These are phyloP conservation scores for Elymus sibiricus DNA, from an alignment of 176 grass and related monocot species.

Conservation along the genomic window DNA sequence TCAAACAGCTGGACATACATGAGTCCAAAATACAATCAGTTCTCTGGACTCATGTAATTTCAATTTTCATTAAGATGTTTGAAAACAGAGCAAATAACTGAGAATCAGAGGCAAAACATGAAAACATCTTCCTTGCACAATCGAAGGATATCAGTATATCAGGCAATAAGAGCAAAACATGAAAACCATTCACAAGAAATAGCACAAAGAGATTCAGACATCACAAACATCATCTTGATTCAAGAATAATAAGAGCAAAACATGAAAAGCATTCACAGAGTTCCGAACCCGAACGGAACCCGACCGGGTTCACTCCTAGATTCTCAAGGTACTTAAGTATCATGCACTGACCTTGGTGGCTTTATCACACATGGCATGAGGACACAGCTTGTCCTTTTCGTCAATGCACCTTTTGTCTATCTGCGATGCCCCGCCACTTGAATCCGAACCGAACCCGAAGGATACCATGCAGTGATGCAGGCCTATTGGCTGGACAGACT, in stretches of 20 bases:
- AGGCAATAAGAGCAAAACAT: not conserved
- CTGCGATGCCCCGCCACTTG: not conserved
- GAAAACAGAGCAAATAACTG: not conserved
- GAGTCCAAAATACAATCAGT: not conserved
- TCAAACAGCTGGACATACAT: not conserved
- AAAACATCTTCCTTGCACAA: too few relatives aligned
- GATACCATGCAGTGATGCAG: too few relatives aligned
- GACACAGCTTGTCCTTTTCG: not conserved
- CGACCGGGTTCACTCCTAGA: not conserved
- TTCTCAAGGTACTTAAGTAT: too few relatives aligned
- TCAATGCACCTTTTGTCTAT: not conserved
- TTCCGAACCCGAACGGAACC: not conserved
- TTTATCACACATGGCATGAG: not conserved
- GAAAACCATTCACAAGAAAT: not conserved
- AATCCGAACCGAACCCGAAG: not conserved
- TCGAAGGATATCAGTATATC: not conserved
- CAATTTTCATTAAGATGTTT: not conserved
- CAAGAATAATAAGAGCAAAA: too few relatives aligned
- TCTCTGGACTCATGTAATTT: not conserved
- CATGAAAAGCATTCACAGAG: not conserved
- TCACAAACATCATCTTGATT: too few relatives aligned
- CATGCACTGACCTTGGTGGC: not conserved
- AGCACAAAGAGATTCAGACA: not conserved
- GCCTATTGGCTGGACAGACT: too few relatives aligned
- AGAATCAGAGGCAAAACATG: not conserved